phyloP scores from a whole-genome alignment of 192 early-diverging fungal genomes.

The Coemansia sp. region DNA sequence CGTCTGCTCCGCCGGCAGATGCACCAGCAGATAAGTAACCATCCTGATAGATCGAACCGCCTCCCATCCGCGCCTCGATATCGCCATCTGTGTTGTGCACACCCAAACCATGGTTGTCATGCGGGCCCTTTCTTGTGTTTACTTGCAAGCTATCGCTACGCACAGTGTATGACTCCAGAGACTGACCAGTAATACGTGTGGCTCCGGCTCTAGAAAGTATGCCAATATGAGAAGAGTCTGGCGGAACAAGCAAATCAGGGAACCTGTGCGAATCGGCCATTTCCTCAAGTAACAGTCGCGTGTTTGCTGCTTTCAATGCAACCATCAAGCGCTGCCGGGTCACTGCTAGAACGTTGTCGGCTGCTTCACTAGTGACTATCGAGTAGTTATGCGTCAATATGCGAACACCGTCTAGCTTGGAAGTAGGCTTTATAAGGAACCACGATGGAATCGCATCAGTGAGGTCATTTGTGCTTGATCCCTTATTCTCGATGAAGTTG shows the following conservation, averaged over 20 bases:
- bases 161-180: conserved; percentile 12
- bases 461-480: conserved; percentile 9
- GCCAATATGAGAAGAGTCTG: conserved; percentile 15
- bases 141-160: conserved; percentile 15
- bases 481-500: background rate
- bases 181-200: conserved; percentile 13
- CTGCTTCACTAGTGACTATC: conserved; percentile 34
- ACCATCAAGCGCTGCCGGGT: conserved; percentile 52
- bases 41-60: background rate
- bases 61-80: background rate
- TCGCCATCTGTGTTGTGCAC: conserved; percentile 1
- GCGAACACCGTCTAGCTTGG: conserved; percentile 44
- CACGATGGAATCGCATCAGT: conserved; percentile 50
- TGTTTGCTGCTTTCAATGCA: conserved; percentile 50
- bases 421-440: conserved; percentile 51
- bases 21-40: background rate
- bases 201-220: background rate
- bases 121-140: background rate
- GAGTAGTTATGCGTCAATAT: conserved; percentile 56
- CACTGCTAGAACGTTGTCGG: conserved; percentile 44
- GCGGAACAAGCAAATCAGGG: conserved; percentile 36
- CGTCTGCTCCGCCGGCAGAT: background rate
- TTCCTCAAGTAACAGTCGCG: conserved; percentile 49
- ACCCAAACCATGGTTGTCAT: background rate
- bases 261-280: conserved; percentile 50